Evolutionary conservation across 2,329 filamentous ascomycete species (phyloP), one percentile per base, ranked within the genome.

Genomic region (Diaporthe vaccinii): DNA sequence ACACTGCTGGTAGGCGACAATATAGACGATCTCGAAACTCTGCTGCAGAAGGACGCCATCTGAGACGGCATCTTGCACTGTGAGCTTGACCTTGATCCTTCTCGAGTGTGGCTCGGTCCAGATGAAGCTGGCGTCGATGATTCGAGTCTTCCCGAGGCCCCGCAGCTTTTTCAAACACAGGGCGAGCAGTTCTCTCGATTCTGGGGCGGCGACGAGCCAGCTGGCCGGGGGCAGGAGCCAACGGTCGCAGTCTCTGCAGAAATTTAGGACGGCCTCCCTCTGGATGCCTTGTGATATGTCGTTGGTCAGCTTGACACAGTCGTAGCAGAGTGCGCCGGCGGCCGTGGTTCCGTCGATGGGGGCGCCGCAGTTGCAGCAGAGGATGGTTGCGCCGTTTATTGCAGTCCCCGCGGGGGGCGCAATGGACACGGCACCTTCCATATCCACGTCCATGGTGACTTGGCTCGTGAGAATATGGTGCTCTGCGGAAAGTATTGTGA

Each of bases 31-130:
- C 86, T 98, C 96, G 83, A 99, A 98, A 69, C 92, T 93, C 85
- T 99, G 97, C 85, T 99, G 97, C 80, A 99, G 87, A 74, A 93
- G 84, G 61, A 92, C 88, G 36, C 91, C 91, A 73, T 91, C 90
- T 70, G 89, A 89, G 2, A 92, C 90, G 31, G 88, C 85, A 76
- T 92, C 90, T 82, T 98, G 97, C 65, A 98, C 93, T 0, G 97
- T 98, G 84, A 99, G 93, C 87, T 98, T 98, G 84, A 98, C 93
- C 86, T 96, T 97, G 78, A 98, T 90, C 83, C 97, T 90, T 82
- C 95, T 90, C 80, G 96, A 98, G 86, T 99, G 97, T 15, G 97
- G 96, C 85, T 99, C 97, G 1, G 97, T 99, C 97, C 97, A 99
- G 82, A 98, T 94, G 83, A 98, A 99, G 80, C 92, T 94, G 62